Percentiles rank a stretch among this genome's conserved stretches.
These are phyloP conservation scores for Populus ilicifolia DNA, from an alignment of 345 rosid species.

Conservation along the genomic window DNA sequence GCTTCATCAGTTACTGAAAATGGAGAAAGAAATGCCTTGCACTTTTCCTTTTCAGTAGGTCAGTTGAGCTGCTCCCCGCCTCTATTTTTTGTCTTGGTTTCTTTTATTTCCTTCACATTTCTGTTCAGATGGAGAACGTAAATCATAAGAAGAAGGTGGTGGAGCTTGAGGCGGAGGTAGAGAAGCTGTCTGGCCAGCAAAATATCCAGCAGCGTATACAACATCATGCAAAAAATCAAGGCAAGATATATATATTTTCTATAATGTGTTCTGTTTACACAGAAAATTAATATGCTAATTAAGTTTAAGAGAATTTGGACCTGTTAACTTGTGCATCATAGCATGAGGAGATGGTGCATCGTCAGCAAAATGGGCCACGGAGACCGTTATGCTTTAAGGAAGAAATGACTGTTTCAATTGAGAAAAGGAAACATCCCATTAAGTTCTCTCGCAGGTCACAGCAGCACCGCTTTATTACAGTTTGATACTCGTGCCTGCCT, in stretches of 20 bases:
- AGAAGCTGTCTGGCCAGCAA: conserved; percentile 78
- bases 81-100: neutral
- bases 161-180: conserved; percentile 80
- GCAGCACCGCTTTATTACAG: neutral
- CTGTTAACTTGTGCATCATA: neutral
- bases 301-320: neutral
- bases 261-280: neutral
- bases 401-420: too few relatives aligned
- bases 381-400: neutral
- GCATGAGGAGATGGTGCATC: conserved; percentile 10
- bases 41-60: neutral
- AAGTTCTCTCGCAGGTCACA: neutral
- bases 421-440: neutral
- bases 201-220: conserved; percentile 86
- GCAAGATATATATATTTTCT: conserved; percentile 34
- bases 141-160: conserved; percentile 54
- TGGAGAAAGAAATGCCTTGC: conserved; percentile 57
- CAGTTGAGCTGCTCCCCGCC: neutral
- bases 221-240: conserved; percentile 91
- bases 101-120: conserved; percentile 1
- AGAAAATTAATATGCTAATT: neutral
- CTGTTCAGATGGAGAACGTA: conserved; percentile 56
- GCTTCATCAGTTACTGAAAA: conserved; percentile 55
- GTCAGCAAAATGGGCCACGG: neutral
- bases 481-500: neutral